Evolutionary conservation across 805 yeast genomes (phyloP).

Genomic region (Zygoascus flipseniorum): DNA sequence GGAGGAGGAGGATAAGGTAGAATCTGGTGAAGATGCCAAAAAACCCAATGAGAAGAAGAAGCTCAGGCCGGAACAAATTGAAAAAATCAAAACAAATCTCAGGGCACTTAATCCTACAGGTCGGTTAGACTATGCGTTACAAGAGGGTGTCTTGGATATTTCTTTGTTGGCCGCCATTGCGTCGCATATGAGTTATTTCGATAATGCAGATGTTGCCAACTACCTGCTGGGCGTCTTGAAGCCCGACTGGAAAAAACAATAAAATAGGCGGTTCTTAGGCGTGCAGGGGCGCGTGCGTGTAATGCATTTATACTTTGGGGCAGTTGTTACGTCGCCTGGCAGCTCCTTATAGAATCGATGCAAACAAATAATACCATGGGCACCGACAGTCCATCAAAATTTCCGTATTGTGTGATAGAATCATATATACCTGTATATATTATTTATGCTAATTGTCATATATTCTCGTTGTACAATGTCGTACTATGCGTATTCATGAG

Average conservation of each 20-base stretch:
- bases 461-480: too few relatives aligned
- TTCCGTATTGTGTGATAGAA: too few relatives aligned
- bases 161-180: constrained; percentile 72
- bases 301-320: too few relatives aligned
- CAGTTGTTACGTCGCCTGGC: too few relatives aligned
- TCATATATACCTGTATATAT: too few relatives aligned
- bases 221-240: constrained; percentile 44
- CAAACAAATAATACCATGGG: neutral
- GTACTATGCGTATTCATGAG: too few relatives aligned
- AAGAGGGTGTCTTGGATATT: constrained; percentile 70
- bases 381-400: too few relatives aligned
- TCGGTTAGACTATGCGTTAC: constrained; percentile 71
- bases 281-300: too few relatives aligned
- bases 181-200: constrained; percentile 83
- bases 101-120: constrained; percentile 57
- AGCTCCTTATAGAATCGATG: too few relatives aligned
- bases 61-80: neutral
- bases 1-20: constrained; percentile 1
- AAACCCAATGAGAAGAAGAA: constrained; percentile 1
- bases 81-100: constrained; percentile 23
- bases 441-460: too few relatives aligned
- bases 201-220: constrained; percentile 75
- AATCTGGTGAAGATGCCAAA: neutral
- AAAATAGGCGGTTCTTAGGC: neutral
- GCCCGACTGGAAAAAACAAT: neutral